Evolutionary conservation across 2,329 filamentous ascomycete species (phyloP).

Genomic region (Fusarium fujikuroi): DNA sequence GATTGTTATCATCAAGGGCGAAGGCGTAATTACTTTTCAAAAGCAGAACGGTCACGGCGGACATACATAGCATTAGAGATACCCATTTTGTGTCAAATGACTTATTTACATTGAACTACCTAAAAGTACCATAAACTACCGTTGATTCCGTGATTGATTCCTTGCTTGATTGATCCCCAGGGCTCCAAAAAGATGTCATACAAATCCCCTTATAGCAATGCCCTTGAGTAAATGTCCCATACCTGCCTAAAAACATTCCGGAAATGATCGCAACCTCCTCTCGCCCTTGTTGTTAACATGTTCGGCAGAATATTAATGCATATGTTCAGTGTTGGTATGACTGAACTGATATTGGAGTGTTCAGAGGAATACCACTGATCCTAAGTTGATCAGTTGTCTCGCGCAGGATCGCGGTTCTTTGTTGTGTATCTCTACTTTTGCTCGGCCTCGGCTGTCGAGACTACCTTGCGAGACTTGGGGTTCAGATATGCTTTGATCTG

Average conservation of each 20-base stretch:
- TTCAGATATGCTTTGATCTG: not conserved
- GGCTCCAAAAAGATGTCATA: not conserved
- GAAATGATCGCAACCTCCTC: not conserved
- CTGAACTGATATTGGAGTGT: not conserved
- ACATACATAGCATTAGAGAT: conserved; percentile 35
- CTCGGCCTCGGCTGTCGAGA: not conserved
- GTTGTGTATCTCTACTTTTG: not conserved
- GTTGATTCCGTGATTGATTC: not conserved
- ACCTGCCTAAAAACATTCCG: not conserved
- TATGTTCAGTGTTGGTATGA: fast-evolving
- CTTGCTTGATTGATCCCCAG: not conserved
- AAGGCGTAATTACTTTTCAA: conserved; percentile 7
- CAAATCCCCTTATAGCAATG: not conserved
- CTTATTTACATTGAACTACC: not conserved
- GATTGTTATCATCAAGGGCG: not conserved
- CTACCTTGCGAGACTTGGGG: not conserved
- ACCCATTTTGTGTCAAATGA: conserved; percentile 27
- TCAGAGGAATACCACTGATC: not conserved
- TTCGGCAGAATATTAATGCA: too few species aligned
- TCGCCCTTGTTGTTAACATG: not conserved
- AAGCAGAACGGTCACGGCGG: conserved; percentile 18
- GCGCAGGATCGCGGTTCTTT: not conserved
- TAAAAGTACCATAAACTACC: not conserved
- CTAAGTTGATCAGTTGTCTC: not conserved
- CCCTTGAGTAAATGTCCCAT: not conserved